These are phyloP conservation scores for Apiospora phragmitis DNA, from an alignment of 2,329 filamentous ascomycete genomes.

Conservation along the genomic window DNA sequence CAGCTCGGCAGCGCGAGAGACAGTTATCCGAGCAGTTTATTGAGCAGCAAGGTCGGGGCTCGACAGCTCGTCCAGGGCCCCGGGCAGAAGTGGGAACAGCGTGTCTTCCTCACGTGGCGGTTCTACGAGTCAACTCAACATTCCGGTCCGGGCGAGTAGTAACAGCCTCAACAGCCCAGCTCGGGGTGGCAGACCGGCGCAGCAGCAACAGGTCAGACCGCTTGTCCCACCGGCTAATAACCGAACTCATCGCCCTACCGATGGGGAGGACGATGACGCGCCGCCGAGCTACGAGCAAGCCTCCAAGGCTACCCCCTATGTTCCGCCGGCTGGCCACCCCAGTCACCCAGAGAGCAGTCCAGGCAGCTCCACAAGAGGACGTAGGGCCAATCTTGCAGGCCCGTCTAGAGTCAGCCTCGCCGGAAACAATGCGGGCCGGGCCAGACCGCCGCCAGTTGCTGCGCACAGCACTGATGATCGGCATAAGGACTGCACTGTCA, in stretches of 20 bases:
- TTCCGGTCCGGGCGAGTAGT: slow-evolving; percentile 16
- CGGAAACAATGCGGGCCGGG: not conserved
- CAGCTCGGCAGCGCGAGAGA: slow-evolving; percentile 65
- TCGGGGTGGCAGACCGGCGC: slow-evolving; percentile 28
- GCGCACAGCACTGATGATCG: not conserved
- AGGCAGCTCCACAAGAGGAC: not conserved
- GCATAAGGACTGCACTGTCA: slow-evolving; percentile 3
- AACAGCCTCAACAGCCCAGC: slow-evolving; percentile 14
- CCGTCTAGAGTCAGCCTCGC: not conserved
- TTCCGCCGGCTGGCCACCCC: slow-evolving; percentile 53
- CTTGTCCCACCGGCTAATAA: slow-evolving; percentile 42
- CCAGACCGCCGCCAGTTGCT: not conserved
- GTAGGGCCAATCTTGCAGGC: not conserved
- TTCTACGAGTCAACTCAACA: slow-evolving; percentile 22
- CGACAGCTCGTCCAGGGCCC: slow-evolving; percentile 20
- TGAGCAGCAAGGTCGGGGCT: slow-evolving; percentile 56
- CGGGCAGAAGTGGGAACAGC: slow-evolving; percentile 22
- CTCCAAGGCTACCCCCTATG: slow-evolving; percentile 50
- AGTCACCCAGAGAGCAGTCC: slow-evolving; percentile 46
- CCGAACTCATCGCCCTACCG: slow-evolving; percentile 37
- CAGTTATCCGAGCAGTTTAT: slow-evolving; percentile 70
- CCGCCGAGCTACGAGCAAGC: slow-evolving; percentile 61
- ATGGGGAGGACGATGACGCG: slow-evolving; percentile 48
- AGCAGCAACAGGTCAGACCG: slow-evolving; percentile 43
- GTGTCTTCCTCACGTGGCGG: slow-evolving; percentile 26